These are phyloP conservation scores for Elaeis guineensis DNA, from an alignment of 176 grass and related monocot species.

Conservation along the genomic window DNA sequence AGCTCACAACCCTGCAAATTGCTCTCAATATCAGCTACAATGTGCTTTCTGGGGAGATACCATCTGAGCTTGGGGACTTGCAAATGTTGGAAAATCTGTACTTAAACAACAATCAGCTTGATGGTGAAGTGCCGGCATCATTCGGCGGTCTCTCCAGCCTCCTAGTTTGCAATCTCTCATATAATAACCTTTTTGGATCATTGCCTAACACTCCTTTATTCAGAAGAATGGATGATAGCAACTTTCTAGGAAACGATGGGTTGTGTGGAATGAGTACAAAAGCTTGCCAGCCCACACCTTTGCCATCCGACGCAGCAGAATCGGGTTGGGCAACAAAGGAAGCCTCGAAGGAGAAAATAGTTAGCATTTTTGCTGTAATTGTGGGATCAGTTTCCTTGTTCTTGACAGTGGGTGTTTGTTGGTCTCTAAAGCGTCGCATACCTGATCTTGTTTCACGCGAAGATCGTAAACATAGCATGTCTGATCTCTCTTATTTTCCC, in stretches of 20 bases:
- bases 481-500: slow-evolving; percentile 56
- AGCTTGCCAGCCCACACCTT: slow-evolving; percentile 34
- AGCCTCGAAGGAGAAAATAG: slow-evolving; percentile 60
- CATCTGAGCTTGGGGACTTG: slow-evolving; percentile 64
- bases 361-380: slow-evolving; percentile 56
- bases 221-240: slow-evolving; percentile 62
- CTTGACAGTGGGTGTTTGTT: slow-evolving; percentile 70
- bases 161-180: slow-evolving; percentile 87
- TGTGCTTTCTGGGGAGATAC: slow-evolving; percentile 73
- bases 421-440: slow-evolving; percentile 63
- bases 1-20: slow-evolving; percentile 70
- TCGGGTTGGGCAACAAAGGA: slow-evolving; percentile 25
- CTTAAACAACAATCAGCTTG: slow-evolving; percentile 87
- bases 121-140: slow-evolving; percentile 65
- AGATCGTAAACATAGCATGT: slow-evolving; percentile 36
- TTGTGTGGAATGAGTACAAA: slow-evolving; percentile 63
- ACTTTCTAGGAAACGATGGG: slow-evolving; percentile 74
- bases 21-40: slow-evolving; percentile 91
- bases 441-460: slow-evolving; percentile 42
- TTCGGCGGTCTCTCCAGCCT: slow-evolving; percentile 70
- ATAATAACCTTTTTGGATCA: slow-evolving; percentile 67
- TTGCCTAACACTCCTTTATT: slow-evolving; percentile 64
- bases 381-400: slow-evolving; percentile 60
- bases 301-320: slow-evolving; percentile 29
- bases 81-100: slow-evolving; percentile 67